These are phyloP conservation scores for Bryoglossum gracile DNA, from an alignment of 495 filamentous ascomycete species.

Conservation along the genomic window DNA sequence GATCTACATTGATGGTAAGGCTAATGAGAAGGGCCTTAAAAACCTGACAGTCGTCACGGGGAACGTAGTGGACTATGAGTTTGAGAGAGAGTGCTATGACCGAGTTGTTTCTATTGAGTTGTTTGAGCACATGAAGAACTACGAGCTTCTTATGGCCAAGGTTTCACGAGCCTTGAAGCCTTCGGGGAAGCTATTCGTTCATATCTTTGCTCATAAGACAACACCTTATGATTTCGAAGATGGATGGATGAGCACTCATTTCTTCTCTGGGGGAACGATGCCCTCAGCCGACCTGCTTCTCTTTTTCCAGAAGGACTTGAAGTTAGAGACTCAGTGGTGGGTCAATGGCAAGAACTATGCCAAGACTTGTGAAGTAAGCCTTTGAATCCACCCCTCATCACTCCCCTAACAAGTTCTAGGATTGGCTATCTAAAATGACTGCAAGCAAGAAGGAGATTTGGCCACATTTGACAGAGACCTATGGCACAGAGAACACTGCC, in stretches of 20 bases:
- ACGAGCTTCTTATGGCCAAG: slow-evolving; percentile 56
- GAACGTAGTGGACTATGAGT: slow-evolving; percentile 53
- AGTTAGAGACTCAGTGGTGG: slow-evolving; percentile 55
- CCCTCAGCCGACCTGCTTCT: slow-evolving; percentile 55
- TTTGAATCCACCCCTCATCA: background rate
- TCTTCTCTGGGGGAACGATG: slow-evolving; percentile 67
- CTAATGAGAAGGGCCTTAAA: slow-evolving; percentile 41
- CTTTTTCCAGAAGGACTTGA: slow-evolving; percentile 57
- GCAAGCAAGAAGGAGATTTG: slow-evolving; percentile 47
- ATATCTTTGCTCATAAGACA: slow-evolving; percentile 52
- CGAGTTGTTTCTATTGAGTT: slow-evolving; percentile 58
- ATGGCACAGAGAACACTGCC: slow-evolving; percentile 44
- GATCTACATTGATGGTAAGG: slow-evolving; percentile 50
- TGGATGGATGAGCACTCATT: slow-evolving; percentile 66
- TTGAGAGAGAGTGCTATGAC: slow-evolving; percentile 45
- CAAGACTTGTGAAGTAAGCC: slow-evolving; percentile 53
- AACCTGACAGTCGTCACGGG: slow-evolving; percentile 56
- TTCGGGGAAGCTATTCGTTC: slow-evolving; percentile 56
- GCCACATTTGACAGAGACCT: slow-evolving; percentile 52
- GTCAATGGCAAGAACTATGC: slow-evolving; percentile 57
- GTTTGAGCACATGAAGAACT: slow-evolving; percentile 72
- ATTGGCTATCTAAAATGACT: slow-evolving; percentile 50
- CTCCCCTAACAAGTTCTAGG: slow-evolving; percentile 31
- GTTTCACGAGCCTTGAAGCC: slow-evolving; percentile 46
- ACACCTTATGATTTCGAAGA: slow-evolving; percentile 60